Evolutionary conservation across 2,329 filamentous ascomycete genomes (phyloP).

Genomic region (Aspergillus pseudoviridinutans): DNA sequence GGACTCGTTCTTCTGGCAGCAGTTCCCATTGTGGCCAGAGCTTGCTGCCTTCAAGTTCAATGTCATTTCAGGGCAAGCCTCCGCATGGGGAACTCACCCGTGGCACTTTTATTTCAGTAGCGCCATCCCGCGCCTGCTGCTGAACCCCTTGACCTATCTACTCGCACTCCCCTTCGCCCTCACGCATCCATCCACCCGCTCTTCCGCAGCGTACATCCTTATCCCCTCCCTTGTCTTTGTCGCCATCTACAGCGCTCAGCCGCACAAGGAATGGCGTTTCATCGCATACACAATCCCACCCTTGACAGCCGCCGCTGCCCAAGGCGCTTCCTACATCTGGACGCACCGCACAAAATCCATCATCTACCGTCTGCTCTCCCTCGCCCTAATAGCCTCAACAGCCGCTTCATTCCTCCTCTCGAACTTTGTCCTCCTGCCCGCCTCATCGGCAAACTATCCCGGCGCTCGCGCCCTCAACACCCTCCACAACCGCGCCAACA

Average conservation of each 20-base stretch:
- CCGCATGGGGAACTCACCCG: constrained; percentile 81
- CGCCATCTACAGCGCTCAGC: constrained; percentile 76
- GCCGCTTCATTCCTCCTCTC: constrained; percentile 58
- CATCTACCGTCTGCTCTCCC: constrained; percentile 52
- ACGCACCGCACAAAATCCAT: constrained; percentile 60
- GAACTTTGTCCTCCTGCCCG: constrained; percentile 65
- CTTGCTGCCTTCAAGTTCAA: constrained; percentile 88
- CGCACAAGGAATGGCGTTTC: constrained; percentile 96
- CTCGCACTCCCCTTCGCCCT: constrained; percentile 50
- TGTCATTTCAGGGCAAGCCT: constrained; percentile 74
- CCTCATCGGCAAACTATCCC: constrained; percentile 90
- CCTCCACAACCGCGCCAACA: constrained; percentile 33
- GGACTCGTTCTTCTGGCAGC: constrained; percentile 93
- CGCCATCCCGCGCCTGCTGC: constrained; percentile 73
- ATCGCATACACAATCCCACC: constrained; percentile 82
- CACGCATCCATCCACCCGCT: constrained; percentile 50
- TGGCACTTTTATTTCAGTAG: constrained; percentile 84
- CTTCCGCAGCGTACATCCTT: constrained; percentile 51
- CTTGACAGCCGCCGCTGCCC: constrained; percentile 71
- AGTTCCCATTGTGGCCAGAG: constrained; percentile 78
- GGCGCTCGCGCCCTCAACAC: constrained; percentile 70
- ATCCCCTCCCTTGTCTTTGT: constrained; percentile 70
- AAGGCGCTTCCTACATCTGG: constrained; percentile 69
- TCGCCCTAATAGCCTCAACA: constrained; percentile 57
- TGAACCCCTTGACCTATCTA: constrained; percentile 67